A percentile compares a stretch with the other conserved stretches of the same genome.
These are phyloP conservation scores for Talaromyces sp. DNA, from an alignment of 2,329 filamentous ascomycete genomes.

Conservation along the genomic window DNA sequence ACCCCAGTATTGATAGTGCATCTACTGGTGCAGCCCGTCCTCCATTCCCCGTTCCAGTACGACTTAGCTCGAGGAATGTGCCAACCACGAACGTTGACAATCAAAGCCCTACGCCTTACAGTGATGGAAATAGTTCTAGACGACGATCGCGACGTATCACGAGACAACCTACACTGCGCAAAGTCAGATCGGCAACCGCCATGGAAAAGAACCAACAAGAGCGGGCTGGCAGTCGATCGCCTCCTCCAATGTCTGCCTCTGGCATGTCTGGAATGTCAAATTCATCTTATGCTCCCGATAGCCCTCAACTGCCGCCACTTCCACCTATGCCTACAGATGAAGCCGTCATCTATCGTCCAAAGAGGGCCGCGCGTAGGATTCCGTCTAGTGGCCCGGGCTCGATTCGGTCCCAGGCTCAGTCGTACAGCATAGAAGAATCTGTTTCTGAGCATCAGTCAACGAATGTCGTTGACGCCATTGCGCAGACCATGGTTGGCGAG, in stretches of 20 bases:
- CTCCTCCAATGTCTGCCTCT: conserved; percentile 34
- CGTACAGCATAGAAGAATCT: conserved; percentile 45
- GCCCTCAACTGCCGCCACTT: conserved; percentile 64
- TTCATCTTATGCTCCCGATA: conserved; percentile 66
- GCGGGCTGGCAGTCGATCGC: conserved; percentile 39
- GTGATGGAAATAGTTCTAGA: conserved; percentile 50
- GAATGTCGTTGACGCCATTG: conserved; percentile 91
- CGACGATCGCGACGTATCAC: conserved; percentile 55
- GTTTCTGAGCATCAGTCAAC: conserved; percentile 63
- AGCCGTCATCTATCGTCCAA: conserved; percentile 53
- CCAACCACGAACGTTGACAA: conserved; percentile 69
- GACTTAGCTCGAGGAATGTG: conserved; percentile 79
- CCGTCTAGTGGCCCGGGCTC: conserved; percentile 25
- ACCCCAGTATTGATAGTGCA: conserved; percentile 42
- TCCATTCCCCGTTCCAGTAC: conserved; percentile 86
- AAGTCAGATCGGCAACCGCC: conserved; percentile 77
- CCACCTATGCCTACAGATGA: conserved; percentile 67
- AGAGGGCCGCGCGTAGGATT: conserved; percentile 26
- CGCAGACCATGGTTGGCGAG: conserved; percentile 96
- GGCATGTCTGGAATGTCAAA: conserved; percentile 65
- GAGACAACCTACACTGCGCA: conserved; percentile 65
- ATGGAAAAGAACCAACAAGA: conserved; percentile 57
- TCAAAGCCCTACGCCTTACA: conserved; percentile 68
- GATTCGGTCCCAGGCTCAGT: conserved; percentile 31
- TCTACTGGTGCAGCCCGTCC: conserved; percentile 49